phyloP scores from a whole-genome alignment of 768 basidiomycete genomes.

The Boletus sp. region DNA sequence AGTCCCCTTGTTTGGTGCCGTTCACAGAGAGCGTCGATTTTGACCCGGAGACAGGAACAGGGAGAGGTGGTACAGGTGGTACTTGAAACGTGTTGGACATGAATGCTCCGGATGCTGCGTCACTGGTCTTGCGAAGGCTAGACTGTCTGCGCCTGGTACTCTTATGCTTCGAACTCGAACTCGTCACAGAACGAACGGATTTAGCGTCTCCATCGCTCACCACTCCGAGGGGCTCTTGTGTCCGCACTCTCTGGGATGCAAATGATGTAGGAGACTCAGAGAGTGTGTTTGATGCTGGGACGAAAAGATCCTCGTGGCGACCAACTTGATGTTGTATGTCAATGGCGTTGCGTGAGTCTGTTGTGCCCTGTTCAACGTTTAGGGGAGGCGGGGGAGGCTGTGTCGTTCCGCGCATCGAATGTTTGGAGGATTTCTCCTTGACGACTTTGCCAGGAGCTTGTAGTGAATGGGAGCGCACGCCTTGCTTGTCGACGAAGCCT shows the following conservation, averaged over 20 bases:
- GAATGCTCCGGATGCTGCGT: constrained; percentile 62
- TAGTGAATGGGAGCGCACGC: neutral
- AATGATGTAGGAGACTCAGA: constrained; percentile 24
- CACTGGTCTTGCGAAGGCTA: constrained; percentile 41
- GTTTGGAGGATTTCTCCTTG: constrained; percentile 24
- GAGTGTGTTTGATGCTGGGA: constrained; percentile 3
- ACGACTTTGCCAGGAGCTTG: constrained; percentile 2
- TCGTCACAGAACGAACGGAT: constrained; percentile 25
- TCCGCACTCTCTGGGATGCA: constrained; percentile 7
- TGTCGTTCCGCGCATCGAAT: constrained; percentile 23
- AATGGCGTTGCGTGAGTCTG: constrained; percentile 8
- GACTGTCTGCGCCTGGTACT: constrained; percentile 16
- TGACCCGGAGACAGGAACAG: constrained; percentile 13
- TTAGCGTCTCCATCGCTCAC: constrained; percentile 26
- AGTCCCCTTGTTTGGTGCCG: constrained; percentile 8
- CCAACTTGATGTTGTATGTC: constrained; percentile 15
- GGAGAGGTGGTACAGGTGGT: constrained; percentile 33
- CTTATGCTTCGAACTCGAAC: constrained; percentile 29
- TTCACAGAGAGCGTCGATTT: constrained; percentile 20
- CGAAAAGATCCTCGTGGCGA: constrained; percentile 21
- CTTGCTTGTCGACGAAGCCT: constrained; percentile 25
- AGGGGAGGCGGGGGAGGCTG: constrained; percentile 33
- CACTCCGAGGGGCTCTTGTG: constrained; percentile 17
- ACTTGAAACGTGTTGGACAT: constrained; percentile 60
- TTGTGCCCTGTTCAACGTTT: constrained; percentile 16